Percentiles rank a stretch among this genome's conserved stretches.
phyloP scores from a whole-genome alignment of 2,329 filamentous ascomycete genomes.

The Sphaerulina musiva region DNA sequence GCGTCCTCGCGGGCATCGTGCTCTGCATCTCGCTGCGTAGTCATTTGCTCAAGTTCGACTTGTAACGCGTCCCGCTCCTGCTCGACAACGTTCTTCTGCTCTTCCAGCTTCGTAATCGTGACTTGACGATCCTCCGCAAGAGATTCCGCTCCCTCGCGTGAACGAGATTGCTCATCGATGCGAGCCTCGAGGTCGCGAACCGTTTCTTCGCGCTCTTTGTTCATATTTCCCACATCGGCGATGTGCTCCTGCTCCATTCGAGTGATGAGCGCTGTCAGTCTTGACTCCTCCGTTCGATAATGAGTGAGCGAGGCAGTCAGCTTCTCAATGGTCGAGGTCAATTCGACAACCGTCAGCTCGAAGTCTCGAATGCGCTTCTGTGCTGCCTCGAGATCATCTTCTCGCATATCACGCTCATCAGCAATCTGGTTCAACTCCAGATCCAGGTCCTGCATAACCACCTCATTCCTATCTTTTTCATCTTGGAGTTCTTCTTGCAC shows the following conservation, averaged over 20 bases:
- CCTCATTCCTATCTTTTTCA: slow-evolving; percentile 35
- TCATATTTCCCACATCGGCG: slow-evolving; percentile 34
- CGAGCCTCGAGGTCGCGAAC: slow-evolving; percentile 35
- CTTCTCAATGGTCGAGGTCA: slow-evolving; percentile 34
- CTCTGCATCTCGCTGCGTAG: slow-evolving; percentile 34
- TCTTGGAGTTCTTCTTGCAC: slow-evolving; percentile 35
- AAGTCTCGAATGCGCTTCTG: slow-evolving; percentile 22
- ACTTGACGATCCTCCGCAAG: slow-evolving; percentile 36
- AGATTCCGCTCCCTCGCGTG: slow-evolving; percentile 36
- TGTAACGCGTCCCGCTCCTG: slow-evolving; percentile 33
- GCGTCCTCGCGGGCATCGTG: slow-evolving; percentile 29
- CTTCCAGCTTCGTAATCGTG: slow-evolving; percentile 37
- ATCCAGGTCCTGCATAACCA: slow-evolving; percentile 31
- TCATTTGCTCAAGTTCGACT: slow-evolving; percentile 32
- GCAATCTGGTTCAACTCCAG: slow-evolving; percentile 32
- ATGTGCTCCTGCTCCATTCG: slow-evolving; percentile 38
- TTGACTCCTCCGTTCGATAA: slow-evolving; percentile 37
- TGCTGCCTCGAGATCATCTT: slow-evolving; percentile 23
- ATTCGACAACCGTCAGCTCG: slow-evolving; percentile 29
- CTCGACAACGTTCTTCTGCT: slow-evolving; percentile 35
- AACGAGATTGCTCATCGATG: slow-evolving; percentile 34
- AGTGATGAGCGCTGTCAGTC: slow-evolving; percentile 35
- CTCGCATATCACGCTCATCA: slow-evolving; percentile 25
- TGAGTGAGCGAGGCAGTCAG: slow-evolving; percentile 36
- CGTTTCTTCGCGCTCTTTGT: slow-evolving; percentile 35